Evolutionary conservation across 2,329 filamentous ascomycete genomes (phyloP), one percentile per base, ranked within the genome.

Genomic region (Phialophora verrucosa): DNA sequence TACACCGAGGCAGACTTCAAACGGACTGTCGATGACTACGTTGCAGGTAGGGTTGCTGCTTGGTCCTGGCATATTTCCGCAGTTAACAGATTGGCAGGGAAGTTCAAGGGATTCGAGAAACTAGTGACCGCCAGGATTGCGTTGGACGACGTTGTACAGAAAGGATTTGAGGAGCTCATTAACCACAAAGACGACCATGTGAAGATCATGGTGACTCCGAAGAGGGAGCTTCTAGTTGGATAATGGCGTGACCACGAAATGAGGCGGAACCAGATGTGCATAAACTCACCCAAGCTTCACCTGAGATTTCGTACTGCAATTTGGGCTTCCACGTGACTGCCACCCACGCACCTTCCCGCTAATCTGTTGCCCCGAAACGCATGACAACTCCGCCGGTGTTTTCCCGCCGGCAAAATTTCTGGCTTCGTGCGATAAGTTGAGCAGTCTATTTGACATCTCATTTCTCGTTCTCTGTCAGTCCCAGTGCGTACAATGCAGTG

Each of bases 41-140:
- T 61, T 23, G 74, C 73, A 14, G 42, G 44, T 51, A 51, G 11
- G 27, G 23, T 29, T n/a, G 31, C 17, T 14, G 6, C 6, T 25
- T n/a, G 4, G 47, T 38, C 5, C 20, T 31, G 23, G 29, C 11
- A 6, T 7, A 4, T 17, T 6, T 4, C 10, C 7, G 17, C 23
- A 20, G 27, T 50, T 62, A 20, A 62, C 51, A 10, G 31, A 1
- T 14, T 47, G 11, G n/a, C 51, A 77, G 75, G 75, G 23, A 74
- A 71, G 59, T 77, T 76, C 68, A 70, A 74, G 49, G 76, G 74
- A 3, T 53, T 74, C 8, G 74, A 76, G 47, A 71, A 70, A 10
- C 75, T 78, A 74, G 66, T 78, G 17, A 77, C 76, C 1, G 72
- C 73, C 47, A 69, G 73, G 7, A 76, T 78, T 35, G 65, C 73